phyloP scores from a whole-genome alignment of 257 asterid species.

The Buddleja alternifolia region DNA sequence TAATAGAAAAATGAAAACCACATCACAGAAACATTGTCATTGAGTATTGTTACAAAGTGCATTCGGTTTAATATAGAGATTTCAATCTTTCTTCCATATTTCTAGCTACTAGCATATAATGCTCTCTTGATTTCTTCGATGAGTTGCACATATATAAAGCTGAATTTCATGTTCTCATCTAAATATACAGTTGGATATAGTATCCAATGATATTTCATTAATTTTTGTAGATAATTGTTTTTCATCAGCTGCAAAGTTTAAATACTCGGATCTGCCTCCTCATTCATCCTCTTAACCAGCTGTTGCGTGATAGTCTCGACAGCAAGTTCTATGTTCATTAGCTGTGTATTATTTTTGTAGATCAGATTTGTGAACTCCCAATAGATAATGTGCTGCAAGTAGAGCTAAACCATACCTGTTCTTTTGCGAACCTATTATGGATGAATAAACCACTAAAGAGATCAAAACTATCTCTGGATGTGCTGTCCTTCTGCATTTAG shows the following conservation, averaged over 20 bases:
- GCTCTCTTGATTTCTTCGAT: background rate
- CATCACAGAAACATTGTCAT: background rate
- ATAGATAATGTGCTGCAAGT: background rate
- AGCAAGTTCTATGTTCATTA: constrained; percentile 63
- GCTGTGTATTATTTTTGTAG: constrained; percentile 39
- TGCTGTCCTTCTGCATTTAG: constrained; percentile 77
- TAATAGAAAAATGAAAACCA: constrained; percentile 9
- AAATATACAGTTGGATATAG: constrained; percentile 3
- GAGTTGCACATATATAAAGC: background rate
- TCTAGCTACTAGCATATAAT: background rate
- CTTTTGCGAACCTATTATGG: constrained; percentile 74
- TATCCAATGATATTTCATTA: background rate
- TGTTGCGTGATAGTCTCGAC: constrained; percentile 55
- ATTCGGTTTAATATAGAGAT: background rate
- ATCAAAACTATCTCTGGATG: constrained; percentile 72
- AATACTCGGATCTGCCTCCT: constrained; percentile 34
- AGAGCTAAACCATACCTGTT: constrained; percentile 52
- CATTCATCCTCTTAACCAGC: constrained; percentile 44
- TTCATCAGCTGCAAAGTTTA: constrained; percentile 9
- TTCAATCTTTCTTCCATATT: background rate
- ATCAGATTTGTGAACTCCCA: constrained; percentile 21
- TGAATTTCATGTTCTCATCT: too few relatives aligned
- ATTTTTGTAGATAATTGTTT: background rate
- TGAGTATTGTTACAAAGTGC: background rate
- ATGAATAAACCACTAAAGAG: constrained; percentile 74